A percentile compares a stretch with the other conserved stretches of the same genome.
These are phyloP conservation scores for Leccinum pellstonianum DNA, from an alignment of 768 basidiomycete species.

Conservation along the genomic window DNA sequence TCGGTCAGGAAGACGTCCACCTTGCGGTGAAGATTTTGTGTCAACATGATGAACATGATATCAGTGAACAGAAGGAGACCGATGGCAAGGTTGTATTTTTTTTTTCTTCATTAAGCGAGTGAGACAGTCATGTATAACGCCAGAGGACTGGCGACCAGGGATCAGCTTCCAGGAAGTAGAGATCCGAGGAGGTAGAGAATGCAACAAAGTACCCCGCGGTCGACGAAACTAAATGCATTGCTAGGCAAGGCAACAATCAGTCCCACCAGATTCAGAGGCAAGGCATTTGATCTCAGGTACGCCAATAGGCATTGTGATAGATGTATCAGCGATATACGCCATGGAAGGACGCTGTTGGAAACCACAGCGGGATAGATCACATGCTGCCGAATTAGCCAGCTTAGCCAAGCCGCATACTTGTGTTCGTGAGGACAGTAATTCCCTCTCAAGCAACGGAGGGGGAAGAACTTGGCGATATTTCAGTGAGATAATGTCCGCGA, in stretches of 20 bases:
- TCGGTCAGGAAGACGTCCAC: constrained; percentile 21
- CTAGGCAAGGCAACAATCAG: too few relatives aligned
- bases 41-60: constrained; percentile 9
- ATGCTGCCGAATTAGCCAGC: neutral
- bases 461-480: neutral
- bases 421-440: neutral
- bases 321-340: neutral
- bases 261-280: too few relatives aligned
- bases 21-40: constrained; percentile 6
- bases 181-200: too few relatives aligned
- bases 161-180: too few relatives aligned
- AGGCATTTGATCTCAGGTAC: neutral
- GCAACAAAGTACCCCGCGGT: too few relatives aligned
- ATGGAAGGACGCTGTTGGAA: neutral
- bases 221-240: too few relatives aligned
- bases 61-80: constrained; percentile 14
- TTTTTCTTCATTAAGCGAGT: constrained; percentile 15
- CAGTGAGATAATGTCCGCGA: too few relatives aligned
- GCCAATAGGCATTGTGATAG: neutral
- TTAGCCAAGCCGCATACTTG: neutral
- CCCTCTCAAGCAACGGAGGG: neutral
- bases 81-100: constrained; percentile 4
- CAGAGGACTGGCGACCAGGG: neutral
- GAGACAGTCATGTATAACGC: constrained; percentile 5
- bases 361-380: neutral